Percentiles rank a stretch among this genome's conserved stretches.
Evolutionary conservation across 495 filamentous ascomycete genomes (phyloP).

Genomic region (Jackrogersella multiformis): DNA sequence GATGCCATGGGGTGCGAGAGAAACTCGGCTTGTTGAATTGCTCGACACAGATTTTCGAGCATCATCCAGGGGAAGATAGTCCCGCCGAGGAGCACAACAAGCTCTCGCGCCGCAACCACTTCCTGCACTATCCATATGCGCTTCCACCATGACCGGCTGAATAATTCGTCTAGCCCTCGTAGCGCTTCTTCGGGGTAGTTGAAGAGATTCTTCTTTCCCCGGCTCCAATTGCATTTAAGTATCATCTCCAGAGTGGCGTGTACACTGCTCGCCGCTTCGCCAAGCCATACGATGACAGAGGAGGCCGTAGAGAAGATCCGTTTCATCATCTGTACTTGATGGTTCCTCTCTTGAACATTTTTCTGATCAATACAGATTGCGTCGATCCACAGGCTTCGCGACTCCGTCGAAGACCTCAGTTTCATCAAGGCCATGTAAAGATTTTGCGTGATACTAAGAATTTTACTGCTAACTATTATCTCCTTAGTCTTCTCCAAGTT

Average conservation of each 20-base stretch:
- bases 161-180: constrained; percentile 6
- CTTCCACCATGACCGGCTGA: constrained; percentile 23
- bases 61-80: constrained; percentile 23
- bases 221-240: constrained; percentile 21
- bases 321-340: constrained; percentile 33
- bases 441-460: constrained; percentile 28
- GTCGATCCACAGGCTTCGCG: constrained; percentile 25
- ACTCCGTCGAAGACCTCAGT: constrained; percentile 8
- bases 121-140: constrained; percentile 29
- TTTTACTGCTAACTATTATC: constrained; percentile 22
- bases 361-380: constrained; percentile 33
- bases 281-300: constrained; percentile 22
- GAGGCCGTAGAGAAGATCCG: constrained; percentile 20
- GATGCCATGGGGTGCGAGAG: constrained; percentile 15
- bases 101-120: constrained; percentile 11
- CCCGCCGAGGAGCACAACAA: constrained; percentile 9
- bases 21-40: constrained; percentile 18
- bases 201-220: constrained; percentile 19
- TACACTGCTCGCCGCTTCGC: constrained; percentile 4
- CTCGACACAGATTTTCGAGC: constrained; percentile 17
- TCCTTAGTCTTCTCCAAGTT: constrained; percentile 22
- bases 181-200: constrained; percentile 15
- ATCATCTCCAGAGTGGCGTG: constrained; percentile 15
- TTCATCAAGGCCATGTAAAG: constrained; percentile 19
- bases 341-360: constrained; percentile 25